phyloP scores from a whole-genome alignment of 768 basidiomycete species.

The Boletus sp. region DNA sequence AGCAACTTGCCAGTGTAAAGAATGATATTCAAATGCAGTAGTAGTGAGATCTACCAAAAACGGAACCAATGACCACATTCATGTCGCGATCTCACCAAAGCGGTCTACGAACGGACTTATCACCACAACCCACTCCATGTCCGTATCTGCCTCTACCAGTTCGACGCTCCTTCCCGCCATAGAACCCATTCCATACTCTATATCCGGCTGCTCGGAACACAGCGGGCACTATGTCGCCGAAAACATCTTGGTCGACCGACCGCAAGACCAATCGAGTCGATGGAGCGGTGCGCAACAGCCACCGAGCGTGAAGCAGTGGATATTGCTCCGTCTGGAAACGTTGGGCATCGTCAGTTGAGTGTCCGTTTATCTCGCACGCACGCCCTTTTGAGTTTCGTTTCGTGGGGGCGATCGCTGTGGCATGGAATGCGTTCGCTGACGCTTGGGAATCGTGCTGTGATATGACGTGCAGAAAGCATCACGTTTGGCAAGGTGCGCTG shows the following conservation, averaged over 20 bases:
- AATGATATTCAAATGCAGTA: no score
- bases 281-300: conserved; percentile 72
- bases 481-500: conserved; percentile 75
- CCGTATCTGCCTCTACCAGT: conserved; percentile 2
- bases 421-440: conserved; percentile 3
- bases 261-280: conserved; percentile 63
- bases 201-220: conserved; percentile 65
- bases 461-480: conserved; percentile 50
- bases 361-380: not conserved
- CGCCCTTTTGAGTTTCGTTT: not conserved
- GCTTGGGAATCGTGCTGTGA: not conserved
- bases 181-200: conserved; percentile 45
- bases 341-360: conserved; percentile 66
- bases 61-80: no score
- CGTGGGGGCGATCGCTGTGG: not conserved
- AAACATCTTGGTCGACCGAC: conserved; percentile 65
- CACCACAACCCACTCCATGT: conserved; percentile 1
- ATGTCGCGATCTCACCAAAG: no score
- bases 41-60: no score
- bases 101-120: no score
- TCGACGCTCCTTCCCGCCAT: conserved; percentile 6
- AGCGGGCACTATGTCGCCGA: conserved; percentile 68
- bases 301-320: conserved; percentile 63
- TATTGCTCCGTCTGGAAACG: conserved; percentile 61
- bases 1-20: no score